Evolutionary conservation across 2,329 filamentous ascomycete genomes (phyloP).

Genomic region (Clonostachys sp.): DNA sequence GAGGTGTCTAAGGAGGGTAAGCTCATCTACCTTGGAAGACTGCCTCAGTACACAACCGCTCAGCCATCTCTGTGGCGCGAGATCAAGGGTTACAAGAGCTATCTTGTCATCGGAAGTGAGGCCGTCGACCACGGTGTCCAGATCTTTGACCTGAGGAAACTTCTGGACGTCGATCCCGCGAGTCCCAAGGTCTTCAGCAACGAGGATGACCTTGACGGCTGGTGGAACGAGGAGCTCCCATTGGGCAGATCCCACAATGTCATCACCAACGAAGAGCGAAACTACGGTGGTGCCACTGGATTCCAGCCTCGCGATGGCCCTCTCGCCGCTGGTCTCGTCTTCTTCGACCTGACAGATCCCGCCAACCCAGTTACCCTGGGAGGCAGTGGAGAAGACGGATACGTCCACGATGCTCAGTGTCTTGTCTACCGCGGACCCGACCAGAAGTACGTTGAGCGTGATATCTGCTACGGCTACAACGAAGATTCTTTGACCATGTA

Average conservation of each 20-base stretch:
- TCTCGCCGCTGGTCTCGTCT: slow-evolving; percentile 48
- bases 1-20: slow-evolving; percentile 33
- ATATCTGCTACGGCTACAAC: slow-evolving; percentile 50
- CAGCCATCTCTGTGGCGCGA: slow-evolving; percentile 20
- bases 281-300: slow-evolving; percentile 40
- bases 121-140: slow-evolving; percentile 50
- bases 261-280: slow-evolving; percentile 38
- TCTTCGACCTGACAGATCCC: slow-evolving; percentile 52
- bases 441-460: slow-evolving; percentile 31
- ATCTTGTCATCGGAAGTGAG: slow-evolving; percentile 27
- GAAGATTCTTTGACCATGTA: slow-evolving; percentile 43
- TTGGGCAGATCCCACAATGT: slow-evolving; percentile 42
- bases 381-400: slow-evolving; percentile 49
- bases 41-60: slow-evolving; percentile 11
- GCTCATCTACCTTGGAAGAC: slow-evolving; percentile 34
- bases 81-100: slow-evolving; percentile 23
- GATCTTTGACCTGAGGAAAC: slow-evolving; percentile 53
- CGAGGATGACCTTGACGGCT: slow-evolving; percentile 20
- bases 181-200: slow-evolving; percentile 12
- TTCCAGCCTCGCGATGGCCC: slow-evolving; percentile 28
- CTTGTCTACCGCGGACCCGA: slow-evolving; percentile 18
- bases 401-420: slow-evolving; percentile 44
- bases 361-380: slow-evolving; percentile 46
- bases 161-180: slow-evolving; percentile 29
- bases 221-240: slow-evolving; percentile 15